Base-by-base conservation (phyloP, 495 filamentous ascomycete genomes). In the Tuber umbilicatum region DNA sequence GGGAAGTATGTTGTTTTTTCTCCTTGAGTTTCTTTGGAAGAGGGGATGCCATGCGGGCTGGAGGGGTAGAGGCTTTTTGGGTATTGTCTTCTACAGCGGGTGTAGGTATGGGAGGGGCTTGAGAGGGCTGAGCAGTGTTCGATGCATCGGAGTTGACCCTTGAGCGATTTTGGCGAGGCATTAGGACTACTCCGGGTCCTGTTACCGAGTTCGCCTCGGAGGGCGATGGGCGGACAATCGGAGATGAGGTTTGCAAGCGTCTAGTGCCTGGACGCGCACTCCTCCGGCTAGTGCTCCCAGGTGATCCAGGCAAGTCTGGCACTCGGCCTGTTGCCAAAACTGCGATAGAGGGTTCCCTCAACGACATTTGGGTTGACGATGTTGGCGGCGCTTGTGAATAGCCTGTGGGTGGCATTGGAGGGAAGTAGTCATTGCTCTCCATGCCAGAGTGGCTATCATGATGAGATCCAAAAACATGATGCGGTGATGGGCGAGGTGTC, bases 391-490 rank as follows among this genome's bases (percentile, higher is more conserved):
- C 43, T 27, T 79, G 73, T 39, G 78, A 40, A 79, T 75, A 74
- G 21, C 42, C 40, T 35, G 81, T 80, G 31, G 71, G 84, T 14
- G 93, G 92, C 87, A 94, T 94, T 17, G 91, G 90, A 31, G 94
- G 92, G 80, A 97, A 98, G 83, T 98, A 98, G 86, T 88, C 71
- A 89, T 90, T 73, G 87, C 89, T 80, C 96, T 94, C 77, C 5
- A 79, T 78, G 64, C 77, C 77, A 47, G 78, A 41, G 55, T 79
- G 77, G 3, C 72, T 71, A 68, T 79, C 77, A 17, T 79, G 77
- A 40, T 86, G 84, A 70, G 82, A 72, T 78, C 83, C 70, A n/a
- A 83, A 82, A 72, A 85, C 86, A 50, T 86, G 87, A 23, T 85
- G 83, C 19, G 83, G 82, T 27, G 93, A 97, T 27, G 93, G 90